These are phyloP conservation scores for Phytopythium sindhum DNA, from an alignment of 352 stramenopile species.

Conservation along the genomic window DNA sequence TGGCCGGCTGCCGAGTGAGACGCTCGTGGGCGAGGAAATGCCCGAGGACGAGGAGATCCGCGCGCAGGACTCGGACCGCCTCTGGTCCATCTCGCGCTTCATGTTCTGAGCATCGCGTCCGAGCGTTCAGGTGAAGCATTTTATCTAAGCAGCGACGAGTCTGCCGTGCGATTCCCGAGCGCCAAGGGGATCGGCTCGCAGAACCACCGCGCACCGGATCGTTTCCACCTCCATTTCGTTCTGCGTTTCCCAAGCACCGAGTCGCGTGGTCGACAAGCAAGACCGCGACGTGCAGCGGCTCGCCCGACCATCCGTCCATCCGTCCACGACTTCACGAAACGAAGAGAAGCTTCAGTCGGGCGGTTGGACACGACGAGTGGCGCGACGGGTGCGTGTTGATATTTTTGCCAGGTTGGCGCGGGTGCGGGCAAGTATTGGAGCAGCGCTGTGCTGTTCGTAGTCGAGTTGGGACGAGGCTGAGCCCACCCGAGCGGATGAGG, in stretches of 20 bases:
- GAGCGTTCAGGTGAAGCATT: not conserved
- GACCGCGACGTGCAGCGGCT: not conserved
- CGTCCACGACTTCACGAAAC: not conserved
- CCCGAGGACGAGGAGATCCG: slow-evolving; percentile 52
- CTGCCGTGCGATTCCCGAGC: not conserved
- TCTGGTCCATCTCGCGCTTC: slow-evolving; percentile 52
- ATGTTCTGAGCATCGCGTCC: slow-evolving; percentile 40
- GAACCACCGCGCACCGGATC: not conserved
- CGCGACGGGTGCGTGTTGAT: not conserved
- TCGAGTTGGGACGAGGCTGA: not conserved
- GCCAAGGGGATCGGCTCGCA: not conserved
- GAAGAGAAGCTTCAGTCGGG: slow-evolving; percentile 1
- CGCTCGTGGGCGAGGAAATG: slow-evolving; percentile 21
- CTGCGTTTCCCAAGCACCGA: not conserved
- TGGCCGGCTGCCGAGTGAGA: slow-evolving; percentile 27
- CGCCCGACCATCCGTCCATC: not conserved
- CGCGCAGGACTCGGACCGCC: slow-evolving; percentile 48
- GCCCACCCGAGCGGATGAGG: not conserved
- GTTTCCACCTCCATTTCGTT: not conserved
- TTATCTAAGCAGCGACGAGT: slow-evolving; percentile 8
- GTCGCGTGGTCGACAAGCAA: not conserved
- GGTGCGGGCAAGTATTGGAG: not conserved
- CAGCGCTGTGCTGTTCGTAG: not conserved
- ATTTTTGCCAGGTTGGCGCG: slow-evolving; percentile 1
- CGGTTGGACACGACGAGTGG: not conserved